A percentile compares a stretch with the other conserved stretches of the same genome.
These are phyloP conservation scores for Leishmania tropica DNA, from an alignment of 208 protist genomes.

Conservation along the genomic window DNA sequence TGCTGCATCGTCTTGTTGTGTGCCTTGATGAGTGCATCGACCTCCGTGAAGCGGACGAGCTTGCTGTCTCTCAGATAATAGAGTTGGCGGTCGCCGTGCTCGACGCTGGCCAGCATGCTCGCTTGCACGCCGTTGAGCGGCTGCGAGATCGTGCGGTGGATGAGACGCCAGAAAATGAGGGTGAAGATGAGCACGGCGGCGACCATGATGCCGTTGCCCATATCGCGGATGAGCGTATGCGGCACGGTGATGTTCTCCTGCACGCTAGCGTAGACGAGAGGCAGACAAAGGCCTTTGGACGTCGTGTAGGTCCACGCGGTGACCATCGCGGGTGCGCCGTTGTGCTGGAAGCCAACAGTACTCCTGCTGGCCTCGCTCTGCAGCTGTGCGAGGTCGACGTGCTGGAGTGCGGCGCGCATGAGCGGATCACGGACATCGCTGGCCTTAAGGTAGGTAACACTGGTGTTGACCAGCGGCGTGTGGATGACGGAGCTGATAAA, in stretches of 20 bases:
- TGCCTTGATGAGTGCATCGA: constrained; percentile 11
- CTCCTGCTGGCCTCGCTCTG: neutral
- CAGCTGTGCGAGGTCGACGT: constrained; percentile 24
- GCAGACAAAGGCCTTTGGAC: neutral
- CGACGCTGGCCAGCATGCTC: neutral
- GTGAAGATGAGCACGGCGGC: neutral
- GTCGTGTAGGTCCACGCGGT: neutral
- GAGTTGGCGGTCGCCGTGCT: neutral
- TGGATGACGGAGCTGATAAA: neutral
- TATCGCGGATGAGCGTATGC: constrained; percentile 1
- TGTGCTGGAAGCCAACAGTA: constrained; percentile 10
- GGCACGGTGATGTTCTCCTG: neutral
- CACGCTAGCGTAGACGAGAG: constrained; percentile 9
- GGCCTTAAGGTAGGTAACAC: constrained; percentile 11
- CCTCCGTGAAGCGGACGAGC: constrained; percentile 15
- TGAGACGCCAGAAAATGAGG: neutral
- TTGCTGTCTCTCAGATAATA: neutral
- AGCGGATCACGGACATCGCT: constrained; percentile 38
- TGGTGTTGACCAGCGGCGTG: neutral
- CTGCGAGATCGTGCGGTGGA: constrained; percentile 2
- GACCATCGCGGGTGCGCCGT: constrained; percentile 6
- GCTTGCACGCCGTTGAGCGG: constrained; percentile 2
- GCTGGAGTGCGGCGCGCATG: constrained; percentile 36
- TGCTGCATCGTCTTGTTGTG: constrained; percentile 23
- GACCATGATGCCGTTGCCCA: neutral